These are phyloP conservation scores for Teunomyces tritomae DNA, from an alignment of 805 yeast species.

Conservation along the genomic window DNA sequence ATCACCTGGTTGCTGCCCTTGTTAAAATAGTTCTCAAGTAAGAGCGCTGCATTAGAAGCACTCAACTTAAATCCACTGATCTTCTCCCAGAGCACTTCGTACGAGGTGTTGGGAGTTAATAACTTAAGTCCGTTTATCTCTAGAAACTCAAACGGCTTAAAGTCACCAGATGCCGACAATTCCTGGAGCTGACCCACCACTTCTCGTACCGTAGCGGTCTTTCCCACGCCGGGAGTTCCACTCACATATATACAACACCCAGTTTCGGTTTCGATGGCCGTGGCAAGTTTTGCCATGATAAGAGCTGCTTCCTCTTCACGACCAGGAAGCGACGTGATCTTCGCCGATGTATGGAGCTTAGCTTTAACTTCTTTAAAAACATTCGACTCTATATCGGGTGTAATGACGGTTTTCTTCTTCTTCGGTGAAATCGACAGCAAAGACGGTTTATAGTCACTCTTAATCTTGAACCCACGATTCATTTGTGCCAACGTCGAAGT, in stretches of 20 bases:
- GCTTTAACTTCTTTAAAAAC: constrained; percentile 40
- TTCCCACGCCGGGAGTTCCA: constrained; percentile 98
- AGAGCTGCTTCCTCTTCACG: constrained; percentile 79
- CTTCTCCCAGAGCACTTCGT: constrained; percentile 78
- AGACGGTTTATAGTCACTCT: constrained; percentile 17
- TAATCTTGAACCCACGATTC: constrained; percentile 25
- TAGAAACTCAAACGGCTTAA: constrained; percentile 58
- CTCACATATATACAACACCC: constrained; percentile 89
- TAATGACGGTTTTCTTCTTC: background rate
- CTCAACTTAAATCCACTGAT: constrained; percentile 57
- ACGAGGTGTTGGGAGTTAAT: constrained; percentile 74
- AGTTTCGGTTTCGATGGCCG: constrained; percentile 63
- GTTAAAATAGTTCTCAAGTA: constrained; percentile 69
- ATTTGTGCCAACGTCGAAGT: constrained; percentile 17
- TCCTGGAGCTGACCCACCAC: constrained; percentile 67
- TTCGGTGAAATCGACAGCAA: constrained; percentile 19
- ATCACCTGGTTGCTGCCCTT: constrained; percentile 28
- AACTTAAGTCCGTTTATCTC: constrained; percentile 92
- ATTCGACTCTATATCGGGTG: constrained; percentile 15
- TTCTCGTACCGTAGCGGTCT: constrained; percentile 89
- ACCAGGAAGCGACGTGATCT: constrained; percentile 65
- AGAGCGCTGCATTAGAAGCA: constrained; percentile 60
- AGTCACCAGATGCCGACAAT: constrained; percentile 21
- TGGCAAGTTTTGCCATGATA: constrained; percentile 64
- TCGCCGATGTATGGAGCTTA: constrained; percentile 44